Conservation (phyloP, 1,284 basidiomycete species). For the Cutaneotrichosporon cavernicola region DNA sequence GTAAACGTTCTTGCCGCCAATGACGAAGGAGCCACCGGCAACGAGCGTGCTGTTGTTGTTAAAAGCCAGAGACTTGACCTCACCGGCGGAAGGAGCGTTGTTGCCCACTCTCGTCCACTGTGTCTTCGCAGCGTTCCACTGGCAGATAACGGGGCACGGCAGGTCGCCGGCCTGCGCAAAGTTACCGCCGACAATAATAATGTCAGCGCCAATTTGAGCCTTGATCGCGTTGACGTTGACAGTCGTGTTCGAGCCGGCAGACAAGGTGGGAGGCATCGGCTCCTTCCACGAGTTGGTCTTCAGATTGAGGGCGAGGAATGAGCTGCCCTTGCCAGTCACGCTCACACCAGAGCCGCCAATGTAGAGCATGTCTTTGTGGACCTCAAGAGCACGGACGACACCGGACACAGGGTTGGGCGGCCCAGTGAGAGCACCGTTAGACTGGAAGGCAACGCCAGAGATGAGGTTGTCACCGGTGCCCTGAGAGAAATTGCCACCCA, state of each 20-base stretch:
- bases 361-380: slow-evolving; percentile 65
- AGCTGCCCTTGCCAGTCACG: slow-evolving; percentile 51
- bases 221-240: slow-evolving; percentile 75
- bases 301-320: slow-evolving; percentile 77
- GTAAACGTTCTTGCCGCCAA: slow-evolving; percentile 62
- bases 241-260: slow-evolving; percentile 54
- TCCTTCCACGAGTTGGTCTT: slow-evolving; percentile 61
- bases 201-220: slow-evolving; percentile 63
- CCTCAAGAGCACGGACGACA: slow-evolving; percentile 68
- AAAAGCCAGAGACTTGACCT: slow-evolving; percentile 68
- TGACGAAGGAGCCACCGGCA: slow-evolving; percentile 70
- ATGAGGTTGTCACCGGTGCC: slow-evolving; percentile 33
- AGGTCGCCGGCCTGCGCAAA: slow-evolving; percentile 77
- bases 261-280: slow-evolving; percentile 43
- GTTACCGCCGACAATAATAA: slow-evolving; percentile 77
- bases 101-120: slow-evolving; percentile 80
- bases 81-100: slow-evolving; percentile 67
- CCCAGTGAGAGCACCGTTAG: slow-evolving; percentile 61
- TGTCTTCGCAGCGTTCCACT: slow-evolving; percentile 64
- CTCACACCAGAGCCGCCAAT: slow-evolving; percentile 65
- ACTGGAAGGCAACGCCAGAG: slow-evolving; percentile 72
- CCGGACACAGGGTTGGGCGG: slow-evolving; percentile 60
- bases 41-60: slow-evolving; percentile 61
- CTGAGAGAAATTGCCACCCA: slow-evolving; percentile 85
- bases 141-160: slow-evolving; percentile 75